These are phyloP conservation scores for Rhazya stricta DNA, from an alignment of 257 asterid species.

Conservation along the genomic window DNA sequence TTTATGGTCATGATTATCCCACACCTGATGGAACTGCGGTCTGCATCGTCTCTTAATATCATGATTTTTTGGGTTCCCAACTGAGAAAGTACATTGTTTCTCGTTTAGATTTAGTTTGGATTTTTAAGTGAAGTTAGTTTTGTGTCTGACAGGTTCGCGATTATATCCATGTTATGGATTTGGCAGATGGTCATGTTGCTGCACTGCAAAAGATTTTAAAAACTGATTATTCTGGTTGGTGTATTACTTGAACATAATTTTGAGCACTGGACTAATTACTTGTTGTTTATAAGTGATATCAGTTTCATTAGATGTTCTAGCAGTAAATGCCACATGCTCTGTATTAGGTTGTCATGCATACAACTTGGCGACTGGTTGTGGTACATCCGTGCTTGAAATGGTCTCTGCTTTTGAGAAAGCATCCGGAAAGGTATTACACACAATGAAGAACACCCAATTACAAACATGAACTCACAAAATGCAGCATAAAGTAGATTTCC, in stretches of 20 bases:
- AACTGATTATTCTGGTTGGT: conserved; percentile 51
- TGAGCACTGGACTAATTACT: neutral
- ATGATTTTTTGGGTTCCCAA: neutral
- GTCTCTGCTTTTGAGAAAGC: conserved; percentile 82
- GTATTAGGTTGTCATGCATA: conserved; percentile 74
- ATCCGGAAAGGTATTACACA: conserved; percentile 58
- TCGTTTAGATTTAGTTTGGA: neutral
- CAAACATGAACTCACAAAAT: neutral
- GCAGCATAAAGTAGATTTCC: neutral
- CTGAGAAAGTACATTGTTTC: neutral
- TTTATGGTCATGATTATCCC: conserved; percentile 90
- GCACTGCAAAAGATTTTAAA: conserved; percentile 73
- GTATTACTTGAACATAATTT: neutral
- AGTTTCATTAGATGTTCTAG: neutral
- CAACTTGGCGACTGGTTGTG: conserved; percentile 88
- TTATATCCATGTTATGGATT: conserved; percentile 96
- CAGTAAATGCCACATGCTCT: neutral
- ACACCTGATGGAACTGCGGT: conserved; percentile 96
- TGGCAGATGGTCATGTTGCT: conserved; percentile 94
- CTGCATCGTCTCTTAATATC: conserved; percentile 13
- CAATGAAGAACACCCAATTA: neutral
- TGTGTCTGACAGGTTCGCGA: conserved; percentile 64
- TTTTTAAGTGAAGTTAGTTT: neutral
- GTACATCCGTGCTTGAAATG: conserved; percentile 94
- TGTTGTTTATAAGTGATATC: neutral